These are phyloP conservation scores for Lasiosphaeriaceae sp. DNA, from an alignment of 495 filamentous ascomycete genomes.

Conservation along the genomic window DNA sequence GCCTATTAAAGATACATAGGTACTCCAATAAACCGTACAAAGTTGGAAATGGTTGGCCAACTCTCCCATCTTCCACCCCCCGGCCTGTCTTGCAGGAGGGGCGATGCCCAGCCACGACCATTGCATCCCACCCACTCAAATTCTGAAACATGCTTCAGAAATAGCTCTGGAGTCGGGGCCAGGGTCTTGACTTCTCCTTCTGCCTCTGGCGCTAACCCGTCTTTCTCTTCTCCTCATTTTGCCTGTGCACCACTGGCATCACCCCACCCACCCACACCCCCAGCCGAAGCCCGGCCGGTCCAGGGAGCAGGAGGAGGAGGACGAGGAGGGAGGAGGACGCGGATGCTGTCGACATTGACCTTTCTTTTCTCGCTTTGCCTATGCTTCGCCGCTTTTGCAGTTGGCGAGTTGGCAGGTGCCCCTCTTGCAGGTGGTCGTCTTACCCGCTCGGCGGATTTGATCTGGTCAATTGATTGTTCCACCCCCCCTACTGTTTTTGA, in stretches of 20 bases:
- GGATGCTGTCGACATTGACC: background rate
- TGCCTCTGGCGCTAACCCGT: constrained; percentile 5
- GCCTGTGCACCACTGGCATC: background rate
- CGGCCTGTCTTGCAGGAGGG: constrained; percentile 16
- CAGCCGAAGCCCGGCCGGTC: no score
- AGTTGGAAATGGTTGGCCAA: no score
- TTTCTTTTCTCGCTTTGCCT: background rate
- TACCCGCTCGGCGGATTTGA: background rate
- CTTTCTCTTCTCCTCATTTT: background rate
- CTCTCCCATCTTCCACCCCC: background rate
- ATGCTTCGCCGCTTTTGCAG: background rate
- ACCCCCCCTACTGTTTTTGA: background rate
- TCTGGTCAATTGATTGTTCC: background rate
- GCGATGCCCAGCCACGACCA: constrained; percentile 26
- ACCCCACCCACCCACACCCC: no score
- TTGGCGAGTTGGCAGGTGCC: background rate
- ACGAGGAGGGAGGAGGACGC: no score
- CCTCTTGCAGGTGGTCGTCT: background rate
- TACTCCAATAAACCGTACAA: background rate
- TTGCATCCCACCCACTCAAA: constrained; percentile 20
- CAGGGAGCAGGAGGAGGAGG: no score
- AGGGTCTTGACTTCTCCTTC: constrained; percentile 2
- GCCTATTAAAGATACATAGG: background rate
- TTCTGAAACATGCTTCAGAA: constrained; percentile 34
- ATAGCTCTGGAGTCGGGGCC: constrained; percentile 19